Evolutionary conservation across 1,139 yeast genomes (phyloP).

Genomic region (Blastobotrys serpentis): DNA sequence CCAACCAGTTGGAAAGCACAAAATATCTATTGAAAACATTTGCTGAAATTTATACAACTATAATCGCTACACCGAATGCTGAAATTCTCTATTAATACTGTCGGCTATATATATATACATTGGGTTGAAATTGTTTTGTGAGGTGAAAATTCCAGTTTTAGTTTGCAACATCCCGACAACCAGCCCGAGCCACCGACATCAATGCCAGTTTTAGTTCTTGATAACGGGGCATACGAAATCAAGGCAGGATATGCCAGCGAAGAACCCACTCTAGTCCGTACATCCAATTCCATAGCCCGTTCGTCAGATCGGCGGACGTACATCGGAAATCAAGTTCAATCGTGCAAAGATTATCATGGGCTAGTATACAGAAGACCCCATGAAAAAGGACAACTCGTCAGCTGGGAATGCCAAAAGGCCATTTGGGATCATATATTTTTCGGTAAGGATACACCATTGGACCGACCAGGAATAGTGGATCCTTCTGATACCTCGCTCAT

Average conservation of each 20-base stretch:
- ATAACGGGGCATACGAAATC: conserved; percentile 84
- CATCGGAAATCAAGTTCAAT: conserved; percentile 64
- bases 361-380: conserved; percentile 75
- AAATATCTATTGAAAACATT: too few relatives aligned
- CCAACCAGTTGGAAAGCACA: too few relatives aligned
- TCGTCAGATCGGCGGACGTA: conserved; percentile 75
- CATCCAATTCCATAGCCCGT: conserved; percentile 69
- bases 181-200: not conserved
- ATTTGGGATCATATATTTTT: conserved; percentile 83
- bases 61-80: too few relatives aligned
- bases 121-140: too few relatives aligned
- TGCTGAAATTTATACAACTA: too few relatives aligned
- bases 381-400: conserved; percentile 79
- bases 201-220: conserved; percentile 51
- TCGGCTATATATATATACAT: too few relatives aligned
- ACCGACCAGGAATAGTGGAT: conserved; percentile 35
- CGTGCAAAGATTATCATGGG: conserved; percentile 73
- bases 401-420: conserved; percentile 92
- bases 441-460: conserved; percentile 39
- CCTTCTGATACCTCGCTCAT: conserved; percentile 52
- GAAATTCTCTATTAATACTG: too few relatives aligned
- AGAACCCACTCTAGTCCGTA: conserved; percentile 47
- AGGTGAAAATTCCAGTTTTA: too few relatives aligned
- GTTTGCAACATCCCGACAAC: too few relatives aligned
- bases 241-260: conserved; percentile 61